These are phyloP conservation scores for Hebeloma cylindrosporum DNA, from an alignment of 768 basidiomycete genomes.

Conservation along the genomic window DNA sequence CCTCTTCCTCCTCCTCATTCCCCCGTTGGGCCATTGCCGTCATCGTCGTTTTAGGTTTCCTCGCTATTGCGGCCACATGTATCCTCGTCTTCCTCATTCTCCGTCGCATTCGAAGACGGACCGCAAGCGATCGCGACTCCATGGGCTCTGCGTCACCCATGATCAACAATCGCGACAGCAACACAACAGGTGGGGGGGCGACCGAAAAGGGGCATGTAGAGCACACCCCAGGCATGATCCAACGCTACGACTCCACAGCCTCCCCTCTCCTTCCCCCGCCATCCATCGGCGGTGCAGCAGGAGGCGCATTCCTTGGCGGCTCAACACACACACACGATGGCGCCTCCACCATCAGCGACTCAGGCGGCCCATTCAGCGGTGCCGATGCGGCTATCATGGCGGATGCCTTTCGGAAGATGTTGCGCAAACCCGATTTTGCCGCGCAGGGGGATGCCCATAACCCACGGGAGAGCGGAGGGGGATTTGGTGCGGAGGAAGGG, in stretches of 20 bases:
- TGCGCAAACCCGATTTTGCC: conserved; percentile 90
- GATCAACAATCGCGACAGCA: conserved; percentile 62
- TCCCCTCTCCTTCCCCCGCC: conserved; percentile 31
- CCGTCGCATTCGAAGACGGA: conserved; percentile 60
- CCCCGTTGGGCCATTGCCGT: conserved; percentile 93
- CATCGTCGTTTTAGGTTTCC: conserved; percentile 81
- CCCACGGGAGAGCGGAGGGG: conserved; percentile 20
- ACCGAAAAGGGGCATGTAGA: conserved; percentile 5
- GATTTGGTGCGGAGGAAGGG: conserved; percentile 32
- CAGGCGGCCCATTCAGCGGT: conserved; percentile 72
- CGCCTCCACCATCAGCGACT: conserved; percentile 71
- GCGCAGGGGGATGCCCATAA: conserved; percentile 66
- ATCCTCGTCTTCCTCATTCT: conserved; percentile 72
- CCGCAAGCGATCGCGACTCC: conserved; percentile 55
- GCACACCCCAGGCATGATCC: conserved; percentile 17
- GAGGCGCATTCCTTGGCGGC: conserved; percentile 9
- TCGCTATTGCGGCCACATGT: conserved; percentile 72
- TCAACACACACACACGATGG: conserved; percentile 58
- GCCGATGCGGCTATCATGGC: conserved; percentile 93
- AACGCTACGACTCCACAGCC: conserved; percentile 26
- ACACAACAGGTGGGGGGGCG: conserved; percentile 35
- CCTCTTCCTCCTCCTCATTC: conserved; percentile 43
- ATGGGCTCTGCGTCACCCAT: conserved; percentile 83
- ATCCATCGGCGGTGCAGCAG: conserved; percentile 6
- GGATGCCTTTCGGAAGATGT: conserved; percentile 84